Evolutionary conservation across 148 eudicot genomes (phyloP).

Genomic region (Fagopyrum esculentum): DNA sequence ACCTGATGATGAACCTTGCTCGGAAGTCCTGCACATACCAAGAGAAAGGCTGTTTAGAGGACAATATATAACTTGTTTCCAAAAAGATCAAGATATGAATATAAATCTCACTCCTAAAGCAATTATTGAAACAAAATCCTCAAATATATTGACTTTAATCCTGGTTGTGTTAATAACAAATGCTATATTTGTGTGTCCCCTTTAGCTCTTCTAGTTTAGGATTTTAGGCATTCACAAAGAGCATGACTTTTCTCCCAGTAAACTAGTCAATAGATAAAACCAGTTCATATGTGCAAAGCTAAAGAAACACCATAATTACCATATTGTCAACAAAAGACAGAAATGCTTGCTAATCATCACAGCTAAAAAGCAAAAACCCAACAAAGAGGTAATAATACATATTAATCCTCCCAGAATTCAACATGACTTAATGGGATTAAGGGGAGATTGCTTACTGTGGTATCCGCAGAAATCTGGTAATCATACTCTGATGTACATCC

Average conservation of each 20-base stretch:
- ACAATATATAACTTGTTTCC: neutral
- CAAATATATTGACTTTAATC: neutral
- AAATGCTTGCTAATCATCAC: neutral
- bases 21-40: conserved; percentile 64
- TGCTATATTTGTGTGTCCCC: too few relatives aligned
- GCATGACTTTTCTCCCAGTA: too few relatives aligned
- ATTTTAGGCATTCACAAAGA: too few relatives aligned
- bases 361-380: neutral
- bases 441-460: conserved; percentile 55
- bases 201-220: too few relatives aligned
- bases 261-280: too few relatives aligned
- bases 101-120: neutral
- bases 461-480: conserved; percentile 73
- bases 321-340: neutral
- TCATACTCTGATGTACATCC: conserved; percentile 63
- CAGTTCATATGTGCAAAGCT: neutral
- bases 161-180: neutral
- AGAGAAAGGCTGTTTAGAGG: conserved; percentile 14
- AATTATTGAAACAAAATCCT: neutral
- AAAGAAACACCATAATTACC: neutral
- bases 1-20: conserved; percentile 87
- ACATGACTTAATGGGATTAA: neutral
- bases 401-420: neutral
- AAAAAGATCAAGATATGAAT: neutral
- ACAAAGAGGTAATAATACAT: neutral